These are phyloP conservation scores for Saccharomycopsis sp. DNA, from an alignment of 805 yeast genomes.

Conservation along the genomic window DNA sequence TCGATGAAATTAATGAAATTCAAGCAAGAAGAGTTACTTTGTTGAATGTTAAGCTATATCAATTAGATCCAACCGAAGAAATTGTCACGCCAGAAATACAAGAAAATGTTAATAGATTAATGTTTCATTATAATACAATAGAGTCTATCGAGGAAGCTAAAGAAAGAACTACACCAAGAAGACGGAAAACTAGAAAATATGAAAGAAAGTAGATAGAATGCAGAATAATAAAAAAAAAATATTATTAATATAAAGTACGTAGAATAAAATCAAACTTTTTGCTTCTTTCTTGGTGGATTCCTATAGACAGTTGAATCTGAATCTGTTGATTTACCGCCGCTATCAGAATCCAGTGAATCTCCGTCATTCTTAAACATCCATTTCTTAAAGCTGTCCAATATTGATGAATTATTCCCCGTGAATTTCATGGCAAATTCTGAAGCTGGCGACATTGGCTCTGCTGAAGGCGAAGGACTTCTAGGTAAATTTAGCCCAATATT, in stretches of 20 bases:
- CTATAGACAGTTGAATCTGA: neutral
- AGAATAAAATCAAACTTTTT: slow-evolving; percentile 4
- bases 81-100: slow-evolving; percentile 6
- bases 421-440: slow-evolving; percentile 60
- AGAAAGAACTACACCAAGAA: slow-evolving; percentile 15
- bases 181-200: slow-evolving; percentile 12
- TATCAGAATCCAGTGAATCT: neutral
- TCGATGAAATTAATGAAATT: slow-evolving; percentile 42
- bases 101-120: too few species aligned
- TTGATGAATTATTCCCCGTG: slow-evolving; percentile 45
- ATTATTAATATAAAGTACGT: neutral
- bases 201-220: neutral
- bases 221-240: slow-evolving; percentile 2
- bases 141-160: slow-evolving; percentile 1
- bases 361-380: slow-evolving; percentile 29
- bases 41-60: slow-evolving; percentile 35
- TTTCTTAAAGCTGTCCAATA: slow-evolving; percentile 28
- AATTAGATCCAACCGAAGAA: slow-evolving; percentile 21
- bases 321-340: slow-evolving; percentile 1
- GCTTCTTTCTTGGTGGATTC: slow-evolving; percentile 7
- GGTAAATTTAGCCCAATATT: slow-evolving; percentile 23
- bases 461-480: slow-evolving; percentile 9
- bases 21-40: slow-evolving; percentile 49
- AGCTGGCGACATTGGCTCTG: slow-evolving; percentile 42
- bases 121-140: too few species aligned